A percentile compares a stretch with the other conserved stretches of the same genome.
Conservation (phyloP, 2,329 filamentous ascomycete species). For the Didymella arachidicola region DNA sequence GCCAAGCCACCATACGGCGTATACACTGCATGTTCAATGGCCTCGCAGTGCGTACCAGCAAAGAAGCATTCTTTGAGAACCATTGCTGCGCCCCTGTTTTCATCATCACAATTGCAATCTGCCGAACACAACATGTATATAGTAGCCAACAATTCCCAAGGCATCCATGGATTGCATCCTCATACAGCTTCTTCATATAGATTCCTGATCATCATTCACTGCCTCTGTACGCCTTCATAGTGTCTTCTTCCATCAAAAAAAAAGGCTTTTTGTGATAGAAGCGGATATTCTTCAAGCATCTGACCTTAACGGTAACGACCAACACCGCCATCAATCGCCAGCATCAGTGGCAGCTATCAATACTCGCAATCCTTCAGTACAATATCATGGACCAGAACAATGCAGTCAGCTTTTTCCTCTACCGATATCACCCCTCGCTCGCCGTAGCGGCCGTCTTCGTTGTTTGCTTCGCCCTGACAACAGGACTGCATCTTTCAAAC, state of each 20-base stretch:
- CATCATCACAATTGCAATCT: not conserved
- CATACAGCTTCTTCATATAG: not conserved
- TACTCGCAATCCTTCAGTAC: conserved; percentile 22
- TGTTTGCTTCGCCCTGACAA: conserved; percentile 55
- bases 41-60: conserved; percentile 1
- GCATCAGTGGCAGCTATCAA: not conserved
- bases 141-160: not conserved
- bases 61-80: not conserved
- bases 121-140: not conserved
- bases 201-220: not conserved
- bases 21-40: conserved; percentile 1
- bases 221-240: not conserved
- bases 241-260: not conserved
- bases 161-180: not conserved
- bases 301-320: not conserved
- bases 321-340: not conserved
- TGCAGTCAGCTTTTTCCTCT: conserved; percentile 42
- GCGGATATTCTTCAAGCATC: not conserved
- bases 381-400: conserved; percentile 50
- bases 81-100: conserved; percentile 2
- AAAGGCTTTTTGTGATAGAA: not conserved
- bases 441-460: conserved; percentile 57
- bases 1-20: conserved; percentile 11
- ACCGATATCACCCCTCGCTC: conserved; percentile 55
- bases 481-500: conserved; percentile 53